Percentiles rank a stretch among this genome's conserved stretches.
Conservation (phyloP, 495 filamentous ascomycete genomes). For the Xylaria sp. region DNA sequence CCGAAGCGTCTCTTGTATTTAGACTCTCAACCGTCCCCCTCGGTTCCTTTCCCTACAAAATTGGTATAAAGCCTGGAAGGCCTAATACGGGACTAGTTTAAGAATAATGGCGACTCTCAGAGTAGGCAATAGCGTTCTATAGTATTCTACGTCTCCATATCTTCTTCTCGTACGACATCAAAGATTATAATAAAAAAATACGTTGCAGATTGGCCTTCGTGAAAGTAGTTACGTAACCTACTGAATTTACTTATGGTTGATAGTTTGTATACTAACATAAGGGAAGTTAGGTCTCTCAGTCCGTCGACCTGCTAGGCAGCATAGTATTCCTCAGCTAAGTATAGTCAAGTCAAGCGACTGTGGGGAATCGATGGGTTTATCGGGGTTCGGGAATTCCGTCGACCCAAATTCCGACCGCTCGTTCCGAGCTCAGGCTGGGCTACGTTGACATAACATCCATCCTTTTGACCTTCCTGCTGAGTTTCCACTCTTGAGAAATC, state of each 20-base stretch:
- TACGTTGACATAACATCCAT: conserved; percentile 5
- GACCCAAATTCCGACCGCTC: not conserved
- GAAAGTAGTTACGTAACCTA: too few relatives aligned
- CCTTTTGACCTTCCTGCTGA: not conserved
- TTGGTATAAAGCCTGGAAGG: not conserved
- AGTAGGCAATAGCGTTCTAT: not conserved
- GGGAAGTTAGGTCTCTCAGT: too few relatives aligned
- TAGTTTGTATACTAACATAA: too few relatives aligned
- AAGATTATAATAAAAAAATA: too few relatives aligned
- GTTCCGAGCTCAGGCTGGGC: not conserved
- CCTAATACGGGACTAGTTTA: not conserved
- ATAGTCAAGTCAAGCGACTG: not conserved
- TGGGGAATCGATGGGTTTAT: not conserved
- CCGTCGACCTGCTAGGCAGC: not conserved
- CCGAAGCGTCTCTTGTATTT: not conserved
- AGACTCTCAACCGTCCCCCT: not conserved
- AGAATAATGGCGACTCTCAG: not conserved
- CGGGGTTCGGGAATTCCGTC: conserved; percentile 6
- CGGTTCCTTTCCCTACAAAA: not conserved
- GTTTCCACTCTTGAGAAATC: not conserved
- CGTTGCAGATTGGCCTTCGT: too few relatives aligned
- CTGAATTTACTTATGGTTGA: too few relatives aligned
- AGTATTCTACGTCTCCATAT: not conserved
- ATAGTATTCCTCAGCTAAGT: too few relatives aligned
- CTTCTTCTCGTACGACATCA: too few relatives aligned